Evolutionary conservation across 257 asterid genomes (phyloP).

Genomic region (Salvia splendens): DNA sequence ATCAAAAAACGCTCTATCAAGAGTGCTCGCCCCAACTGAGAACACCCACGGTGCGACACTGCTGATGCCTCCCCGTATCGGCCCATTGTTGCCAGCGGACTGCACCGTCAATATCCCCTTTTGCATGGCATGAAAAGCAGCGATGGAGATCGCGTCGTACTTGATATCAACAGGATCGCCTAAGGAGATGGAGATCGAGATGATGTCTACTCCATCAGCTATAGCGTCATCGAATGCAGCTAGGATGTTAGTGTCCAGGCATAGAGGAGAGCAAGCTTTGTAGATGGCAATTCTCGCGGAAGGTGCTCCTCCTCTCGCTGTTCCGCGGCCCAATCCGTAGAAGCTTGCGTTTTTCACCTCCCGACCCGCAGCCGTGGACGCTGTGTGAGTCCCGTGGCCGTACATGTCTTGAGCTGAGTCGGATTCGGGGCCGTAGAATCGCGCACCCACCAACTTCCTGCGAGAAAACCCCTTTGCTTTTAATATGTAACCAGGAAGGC

Average conservation of each 20-base stretch:
- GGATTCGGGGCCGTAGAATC: conserved; percentile 23
- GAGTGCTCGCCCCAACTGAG: conserved; percentile 35
- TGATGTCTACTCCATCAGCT: conserved; percentile 55
- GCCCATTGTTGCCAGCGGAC: conserved; percentile 33
- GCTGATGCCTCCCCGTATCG: background rate
- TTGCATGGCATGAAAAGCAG: conserved; percentile 37
- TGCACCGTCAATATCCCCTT: conserved; percentile 36
- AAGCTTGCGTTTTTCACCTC: conserved; percentile 25
- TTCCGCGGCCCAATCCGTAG: conserved; percentile 30
- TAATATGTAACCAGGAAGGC: no score
- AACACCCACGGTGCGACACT: conserved; percentile 37
- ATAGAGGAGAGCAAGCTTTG: conserved; percentile 23
- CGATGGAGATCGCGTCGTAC: conserved; percentile 38
- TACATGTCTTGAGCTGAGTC: conserved; percentile 6
- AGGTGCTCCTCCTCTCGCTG: conserved; percentile 41
- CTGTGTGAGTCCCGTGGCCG: conserved; percentile 37
- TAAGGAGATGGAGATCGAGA: conserved; percentile 34
- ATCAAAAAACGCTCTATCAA: conserved; percentile 22
- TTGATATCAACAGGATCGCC: background rate
- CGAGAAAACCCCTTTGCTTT: background rate
- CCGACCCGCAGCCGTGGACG: conserved; percentile 39
- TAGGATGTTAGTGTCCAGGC: conserved; percentile 17
- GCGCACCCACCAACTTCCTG: conserved; percentile 50
- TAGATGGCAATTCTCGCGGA: conserved; percentile 40
- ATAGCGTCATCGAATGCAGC: conserved; percentile 37